Evolutionary conservation across 2,329 filamentous ascomycete genomes (phyloP), one percentile per base, ranked within the genome.

Genomic region (Pseudogymnoascus sp.): DNA sequence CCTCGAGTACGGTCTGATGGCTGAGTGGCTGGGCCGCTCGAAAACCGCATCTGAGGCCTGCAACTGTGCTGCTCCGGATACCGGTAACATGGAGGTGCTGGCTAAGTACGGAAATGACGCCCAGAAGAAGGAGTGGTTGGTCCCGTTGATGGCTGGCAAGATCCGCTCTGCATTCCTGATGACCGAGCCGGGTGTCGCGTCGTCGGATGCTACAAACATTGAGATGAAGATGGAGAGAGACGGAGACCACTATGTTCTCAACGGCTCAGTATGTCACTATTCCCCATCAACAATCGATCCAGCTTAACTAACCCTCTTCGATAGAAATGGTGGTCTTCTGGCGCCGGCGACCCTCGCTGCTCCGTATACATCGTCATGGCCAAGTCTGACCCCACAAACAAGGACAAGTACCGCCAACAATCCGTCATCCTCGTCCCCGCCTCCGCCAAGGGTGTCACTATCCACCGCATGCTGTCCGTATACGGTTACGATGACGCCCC

Each of bases 261-360:
- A 97, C 71, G 94, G 94, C 61, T 82, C 84, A 67, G 87, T 90
- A 75, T 61, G 81, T 72, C 18, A 3, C n/a, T 8, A 6, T 12
- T 9, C 38, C 10, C 21, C 7, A 6, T 23, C 18, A 15, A 30
- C 3, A 0, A 18, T 9, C 0, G 37, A n/a, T 19, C 30, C 38
- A 41, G 63, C 66, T 70, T 66, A 67, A 19, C 48, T 48, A 35
- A 62, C 30, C 13, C 7, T n/a, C 13, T 6, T 3, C 3, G 7
- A 15, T 64, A 92, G 83, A 99, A 99, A 90, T 99, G 94, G 94
- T 99, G 94, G 94, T 95, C 90, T 26, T 95, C 90, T 64, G 94
- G 94, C 65, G 91, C 92, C 15, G 94, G 94, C 61, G 94, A 99
- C 75, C 88, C 88, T 61, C 83, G 92, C 68, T 99, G 94, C 80